phyloP scores from a whole-genome alignment of 148 eudicot genomes.

The Dysphania ambrosioides region DNA sequence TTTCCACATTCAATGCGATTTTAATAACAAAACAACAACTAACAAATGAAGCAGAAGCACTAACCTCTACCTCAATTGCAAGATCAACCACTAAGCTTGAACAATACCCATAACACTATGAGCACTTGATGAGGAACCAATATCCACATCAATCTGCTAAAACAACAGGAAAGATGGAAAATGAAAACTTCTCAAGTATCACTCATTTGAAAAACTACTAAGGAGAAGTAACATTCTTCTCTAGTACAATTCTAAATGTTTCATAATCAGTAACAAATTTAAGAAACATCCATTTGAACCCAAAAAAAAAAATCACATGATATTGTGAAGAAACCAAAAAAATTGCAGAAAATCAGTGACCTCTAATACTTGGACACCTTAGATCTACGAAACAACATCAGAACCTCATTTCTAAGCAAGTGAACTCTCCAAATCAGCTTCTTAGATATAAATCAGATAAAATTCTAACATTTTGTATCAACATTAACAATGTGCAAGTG shows the following conservation, averaged over 20 bases:
- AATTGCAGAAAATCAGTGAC: background rate
- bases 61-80: conserved; percentile 85
- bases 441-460: background rate
- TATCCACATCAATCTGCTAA: conserved; percentile 94
- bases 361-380: background rate
- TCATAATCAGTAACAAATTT: background rate
- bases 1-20: no score
- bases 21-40: background rate
- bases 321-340: background rate
- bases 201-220: background rate
- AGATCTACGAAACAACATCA: background rate
- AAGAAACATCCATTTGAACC: background rate
- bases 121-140: conserved; percentile 97
- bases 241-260: background rate
- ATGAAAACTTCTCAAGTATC: background rate
- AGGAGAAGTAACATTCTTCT: background rate
- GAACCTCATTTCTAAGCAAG: background rate
- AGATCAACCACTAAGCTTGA: conserved; percentile 93
- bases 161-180: conserved; percentile 5
- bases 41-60: conserved; percentile 22
- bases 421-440: background rate
- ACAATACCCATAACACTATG: conserved; percentile 87
- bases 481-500: no score
- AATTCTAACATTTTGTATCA: no score
- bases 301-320: background rate